Base-by-base conservation (phyloP, 352 stramenopile genomes). In the Phytopythium chamaehyphon region DNA sequence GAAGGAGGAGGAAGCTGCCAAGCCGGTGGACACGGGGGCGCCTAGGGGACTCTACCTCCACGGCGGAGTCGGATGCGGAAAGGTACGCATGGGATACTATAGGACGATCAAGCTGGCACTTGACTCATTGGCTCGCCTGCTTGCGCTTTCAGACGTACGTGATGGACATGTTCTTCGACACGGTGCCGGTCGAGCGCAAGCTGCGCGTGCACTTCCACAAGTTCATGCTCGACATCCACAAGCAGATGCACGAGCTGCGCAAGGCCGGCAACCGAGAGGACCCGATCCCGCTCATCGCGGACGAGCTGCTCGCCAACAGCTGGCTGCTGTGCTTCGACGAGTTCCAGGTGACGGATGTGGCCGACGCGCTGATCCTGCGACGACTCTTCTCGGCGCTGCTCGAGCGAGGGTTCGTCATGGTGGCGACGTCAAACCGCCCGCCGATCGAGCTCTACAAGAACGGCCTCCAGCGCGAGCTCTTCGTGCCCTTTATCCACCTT, bases 321-420 rank as follows among this genome's bases (percentile, higher is more conserved):
- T 95, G 88, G 58, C 59, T 99, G 26, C 70, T 99, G 6, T 98
- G 94, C 76, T 98, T 99, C 62, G 97, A 99, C 68, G 97, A 99
- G 78, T 98, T 99, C 55, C 95, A 99, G 74, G 90, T 98, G 31
- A 98, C 92, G 5, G 96, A 99, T 66, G 90, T 99, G 43, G 96
- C 92, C 0, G 96, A 99, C 71, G 97, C 97, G 37, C 64, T 99
- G 37, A 98, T 99, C 48, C 64, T 99, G 37, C 72, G 75, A 4
- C 81, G 93, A 40, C 68, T 99, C 6, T 98, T 99, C 65, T 83
- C 76, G 11, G 78, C 84, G 8, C 56, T 99, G n/a, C 95, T 96
- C 23, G 69, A 73, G 12, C 58, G 75, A 22, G 96, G 95, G 24
- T 92, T 97, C 22, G 90, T 99, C 2, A 86, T 99, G 57, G 94